Evolutionary conservation across 495 filamentous ascomycete genomes (phyloP).

Genomic region (Staphylotrichum tortipilum): DNA sequence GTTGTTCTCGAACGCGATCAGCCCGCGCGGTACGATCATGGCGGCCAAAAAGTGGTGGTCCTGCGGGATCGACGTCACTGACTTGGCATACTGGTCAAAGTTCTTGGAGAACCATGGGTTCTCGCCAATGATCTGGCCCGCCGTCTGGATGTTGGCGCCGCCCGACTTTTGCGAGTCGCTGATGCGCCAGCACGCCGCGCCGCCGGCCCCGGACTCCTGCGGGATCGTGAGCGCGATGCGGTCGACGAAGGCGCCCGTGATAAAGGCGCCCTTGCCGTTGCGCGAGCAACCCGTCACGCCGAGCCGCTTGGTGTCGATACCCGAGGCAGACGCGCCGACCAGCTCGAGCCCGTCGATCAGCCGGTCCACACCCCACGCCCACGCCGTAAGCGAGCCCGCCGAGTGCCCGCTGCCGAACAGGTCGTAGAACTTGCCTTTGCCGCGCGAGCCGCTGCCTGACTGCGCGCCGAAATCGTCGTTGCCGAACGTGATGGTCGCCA

Average conservation of each 20-base stretch:
- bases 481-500: conserved; percentile 42
- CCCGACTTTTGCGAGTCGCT: conserved; percentile 34
- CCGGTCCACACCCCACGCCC: conserved; percentile 48
- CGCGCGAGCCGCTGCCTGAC: conserved; percentile 28
- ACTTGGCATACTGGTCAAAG: conserved; percentile 32
- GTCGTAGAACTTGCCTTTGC: conserved; percentile 44
- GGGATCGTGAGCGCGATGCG: conserved; percentile 48
- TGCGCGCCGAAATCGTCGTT: conserved; percentile 44
- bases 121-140: conserved; percentile 41
- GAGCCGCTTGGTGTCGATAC: conserved; percentile 41
- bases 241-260: conserved; percentile 41
- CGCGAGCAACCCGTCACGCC: conserved; percentile 48
- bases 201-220: conserved; percentile 47
- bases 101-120: conserved; percentile 44
- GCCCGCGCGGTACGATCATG: conserved; percentile 39
- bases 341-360: conserved; percentile 46
- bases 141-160: conserved; percentile 51
- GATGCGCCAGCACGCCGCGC: conserved; percentile 47
- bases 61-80: conserved; percentile 33
- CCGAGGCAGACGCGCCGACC: conserved; percentile 30
- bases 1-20: conserved; percentile 45
- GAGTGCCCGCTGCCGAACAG: conserved; percentile 41
- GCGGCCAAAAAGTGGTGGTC: conserved; percentile 47
- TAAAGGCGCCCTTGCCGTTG: conserved; percentile 48
- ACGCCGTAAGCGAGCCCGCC: conserved; percentile 44